Evolutionary conservation across 495 filamentous ascomycete species (phyloP).

Genomic region (Penicillium malachiteum): DNA sequence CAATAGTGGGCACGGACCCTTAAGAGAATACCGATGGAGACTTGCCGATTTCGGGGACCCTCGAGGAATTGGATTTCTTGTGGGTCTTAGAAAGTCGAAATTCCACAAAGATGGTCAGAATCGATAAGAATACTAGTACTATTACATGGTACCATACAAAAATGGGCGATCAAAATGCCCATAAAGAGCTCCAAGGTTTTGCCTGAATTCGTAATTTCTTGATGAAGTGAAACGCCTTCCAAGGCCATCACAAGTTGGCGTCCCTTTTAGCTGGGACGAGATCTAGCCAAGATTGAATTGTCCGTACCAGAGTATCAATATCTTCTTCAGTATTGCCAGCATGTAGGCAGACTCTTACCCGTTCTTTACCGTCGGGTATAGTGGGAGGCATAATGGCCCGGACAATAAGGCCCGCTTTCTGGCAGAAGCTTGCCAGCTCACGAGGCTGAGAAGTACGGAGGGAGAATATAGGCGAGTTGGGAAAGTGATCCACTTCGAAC

Average conservation of each 20-base stretch:
- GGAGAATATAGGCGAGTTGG: slow-evolving; percentile 45
- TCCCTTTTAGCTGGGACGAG: slow-evolving; percentile 13
- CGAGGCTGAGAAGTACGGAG: slow-evolving; percentile 40
- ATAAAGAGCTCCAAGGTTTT: no score
- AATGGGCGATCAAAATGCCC: no score
- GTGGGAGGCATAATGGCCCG: slow-evolving; percentile 51
- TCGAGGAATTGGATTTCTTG: background rate
- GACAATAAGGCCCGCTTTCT: slow-evolving; percentile 33
- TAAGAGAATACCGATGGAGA: background rate
- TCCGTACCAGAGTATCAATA: slow-evolving; percentile 41
- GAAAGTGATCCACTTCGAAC: slow-evolving; percentile 40
- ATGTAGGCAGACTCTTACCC: slow-evolving; percentile 53
- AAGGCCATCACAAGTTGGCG: slow-evolving; percentile 15
- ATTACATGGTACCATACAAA: no score
- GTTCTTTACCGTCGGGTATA: slow-evolving; percentile 46
- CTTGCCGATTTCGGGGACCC: background rate
- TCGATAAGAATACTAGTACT: no score
- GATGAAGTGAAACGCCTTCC: no score
- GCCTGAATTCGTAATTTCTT: no score
- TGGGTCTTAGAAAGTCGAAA: background rate
- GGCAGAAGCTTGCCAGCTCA: slow-evolving; percentile 33
- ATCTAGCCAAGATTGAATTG: slow-evolving; percentile 42
- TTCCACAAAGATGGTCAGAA: no score
- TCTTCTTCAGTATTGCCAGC: slow-evolving; percentile 47
- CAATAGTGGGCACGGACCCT: background rate